Conservation (phyloP, 176 grass and related monocot species). For the Oryza glaberrima region DNA sequence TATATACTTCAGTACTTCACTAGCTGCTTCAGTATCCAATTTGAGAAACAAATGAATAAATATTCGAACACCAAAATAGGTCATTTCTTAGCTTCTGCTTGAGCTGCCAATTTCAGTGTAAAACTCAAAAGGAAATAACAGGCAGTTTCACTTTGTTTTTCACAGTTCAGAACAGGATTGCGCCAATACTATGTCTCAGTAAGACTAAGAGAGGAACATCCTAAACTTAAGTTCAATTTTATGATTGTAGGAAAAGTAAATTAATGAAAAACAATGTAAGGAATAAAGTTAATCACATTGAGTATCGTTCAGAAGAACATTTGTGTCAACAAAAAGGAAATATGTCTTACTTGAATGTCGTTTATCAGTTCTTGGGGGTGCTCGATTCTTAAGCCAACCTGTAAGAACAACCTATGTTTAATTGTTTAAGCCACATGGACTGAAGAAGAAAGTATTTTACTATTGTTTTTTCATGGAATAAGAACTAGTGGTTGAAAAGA, state of each 20-base stretch:
- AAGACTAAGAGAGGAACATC: background rate
- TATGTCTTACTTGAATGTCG: constrained; percentile 79
- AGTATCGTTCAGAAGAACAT: constrained; percentile 16
- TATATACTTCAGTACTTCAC: constrained; percentile 12
- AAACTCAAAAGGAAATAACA: constrained; percentile 20
- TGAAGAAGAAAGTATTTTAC: constrained; percentile 19
- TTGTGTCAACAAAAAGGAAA: constrained; percentile 35
- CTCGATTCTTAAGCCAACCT: constrained; percentile 95
- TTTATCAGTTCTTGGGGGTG: constrained; percentile 97
- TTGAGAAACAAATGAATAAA: constrained; percentile 32
- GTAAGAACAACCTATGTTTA: constrained; percentile 30
- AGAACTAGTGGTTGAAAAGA: constrained; percentile 16
- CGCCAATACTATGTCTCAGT: background rate
- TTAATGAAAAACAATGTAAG: constrained; percentile 15
- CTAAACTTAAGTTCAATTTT: background rate
- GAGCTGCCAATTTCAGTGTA: background rate
- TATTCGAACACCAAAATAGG: background rate
- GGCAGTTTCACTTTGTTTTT: constrained; percentile 14
- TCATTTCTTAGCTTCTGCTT: constrained; percentile 2
- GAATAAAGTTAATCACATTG: constrained; percentile 11
- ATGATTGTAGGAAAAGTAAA: constrained; percentile 12
- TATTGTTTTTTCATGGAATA: constrained; percentile 21
- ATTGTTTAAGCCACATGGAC: constrained; percentile 16
- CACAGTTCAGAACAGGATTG: constrained; percentile 15
- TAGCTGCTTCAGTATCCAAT: background rate